phyloP scores from a whole-genome alignment of 202 grass and related monocot genomes.

The Eragrostis tef region DNA sequence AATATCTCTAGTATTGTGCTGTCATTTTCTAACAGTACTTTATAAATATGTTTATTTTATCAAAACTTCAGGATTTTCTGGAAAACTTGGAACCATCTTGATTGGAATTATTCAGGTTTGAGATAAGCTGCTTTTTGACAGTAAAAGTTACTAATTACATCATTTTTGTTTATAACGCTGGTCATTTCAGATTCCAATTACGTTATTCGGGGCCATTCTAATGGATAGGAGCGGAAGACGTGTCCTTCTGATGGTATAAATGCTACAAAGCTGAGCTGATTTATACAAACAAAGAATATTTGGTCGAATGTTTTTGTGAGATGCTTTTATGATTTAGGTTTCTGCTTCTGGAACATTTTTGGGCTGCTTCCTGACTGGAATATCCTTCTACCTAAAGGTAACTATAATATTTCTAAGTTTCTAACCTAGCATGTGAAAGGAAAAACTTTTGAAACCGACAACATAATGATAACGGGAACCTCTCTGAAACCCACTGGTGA shows the following conservation, averaged over 20 bases:
- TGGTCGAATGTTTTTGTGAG: constrained; percentile 43
- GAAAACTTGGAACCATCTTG: constrained; percentile 74
- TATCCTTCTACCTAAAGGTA: constrained; percentile 78
- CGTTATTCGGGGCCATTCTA: constrained; percentile 62
- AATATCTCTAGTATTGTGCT: background rate
- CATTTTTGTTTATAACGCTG: constrained; percentile 54
- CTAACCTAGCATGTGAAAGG: background rate
- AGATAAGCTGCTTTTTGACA: constrained; percentile 28
- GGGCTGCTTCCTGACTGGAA: constrained; percentile 56
- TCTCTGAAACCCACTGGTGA: background rate
- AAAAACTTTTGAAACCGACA: background rate
- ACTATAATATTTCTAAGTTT: constrained; percentile 20
- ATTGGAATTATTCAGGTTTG: constrained; percentile 75
- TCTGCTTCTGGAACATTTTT: constrained; percentile 72
- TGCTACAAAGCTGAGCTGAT: constrained; percentile 43
- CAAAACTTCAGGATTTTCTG: constrained; percentile 67
- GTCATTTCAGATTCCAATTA: constrained; percentile 71
- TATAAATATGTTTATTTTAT: constrained; percentile 33
- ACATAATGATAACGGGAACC: background rate
- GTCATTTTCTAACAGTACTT: constrained; percentile 42
- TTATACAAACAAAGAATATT: constrained; percentile 38
- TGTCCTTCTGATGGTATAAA: constrained; percentile 77
- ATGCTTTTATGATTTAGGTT: constrained; percentile 54
- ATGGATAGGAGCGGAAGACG: constrained; percentile 82
- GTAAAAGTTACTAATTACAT: constrained; percentile 34